Evolutionary conservation across 2,329 filamentous ascomycete genomes (phyloP), one percentile per base, ranked within the genome.

Genomic region (Fusarium udum): DNA sequence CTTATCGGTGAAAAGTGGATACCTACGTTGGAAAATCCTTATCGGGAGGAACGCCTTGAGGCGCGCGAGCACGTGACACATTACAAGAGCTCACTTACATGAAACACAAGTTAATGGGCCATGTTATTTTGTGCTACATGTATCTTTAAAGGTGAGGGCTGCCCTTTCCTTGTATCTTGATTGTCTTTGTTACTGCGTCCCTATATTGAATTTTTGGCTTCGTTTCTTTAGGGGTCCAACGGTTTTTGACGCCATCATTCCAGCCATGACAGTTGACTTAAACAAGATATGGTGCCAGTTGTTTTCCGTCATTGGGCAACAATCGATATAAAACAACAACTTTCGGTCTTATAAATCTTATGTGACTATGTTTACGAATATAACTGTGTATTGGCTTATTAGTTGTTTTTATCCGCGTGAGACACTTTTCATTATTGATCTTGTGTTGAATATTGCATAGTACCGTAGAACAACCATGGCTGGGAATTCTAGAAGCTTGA

Each of bases 1-100:
- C 73, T 75, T 71, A 75, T 73, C 72, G 43, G 31, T 51, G 46
- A 73, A 63, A 63, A 63, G 71, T 73, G 70, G 71, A 53, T 48
- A 42, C 67, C 15, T 34, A 9, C 15, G 11, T 43, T 20, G 11
- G 53, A 52, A 71, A 63, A 74, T 71, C 58, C 61, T 64, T 68
- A 71, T 74, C 62, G 28, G 16, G 26, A 43, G 26, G 20, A 58
- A 26, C 28, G 18, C 24, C 31, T 16, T n/a, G 16, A 7, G 18
- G 37, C 57, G 67, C 65, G 56, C 53, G 49, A 51, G 32, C 31
- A 69, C 52, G 42, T 69, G 31, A 56, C 32, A 15, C 6, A 24
- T 15, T 55, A 55, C 56, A 42, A 26, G 26, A n/a, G 7, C 32
- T 49, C 40, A n/a, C 42, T 46, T 36, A 46, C 34, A 57, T 34